Evolutionary conservation across 2,329 filamentous ascomycete species (phyloP).

Genomic region (Fusarium subtropicale): DNA sequence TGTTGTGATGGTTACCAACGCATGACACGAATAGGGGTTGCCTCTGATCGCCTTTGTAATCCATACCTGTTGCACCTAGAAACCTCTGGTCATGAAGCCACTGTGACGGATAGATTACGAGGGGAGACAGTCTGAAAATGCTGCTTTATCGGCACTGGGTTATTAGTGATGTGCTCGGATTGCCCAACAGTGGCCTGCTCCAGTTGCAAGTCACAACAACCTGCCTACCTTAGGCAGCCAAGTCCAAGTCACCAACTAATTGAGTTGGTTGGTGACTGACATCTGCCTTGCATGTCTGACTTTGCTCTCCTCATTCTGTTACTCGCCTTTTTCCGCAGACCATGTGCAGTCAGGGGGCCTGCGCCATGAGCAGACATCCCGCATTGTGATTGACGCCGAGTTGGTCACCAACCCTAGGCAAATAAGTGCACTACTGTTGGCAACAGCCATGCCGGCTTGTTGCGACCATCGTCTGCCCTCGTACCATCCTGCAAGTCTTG

Average conservation of each 20-base stretch:
- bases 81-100: conserved; percentile 2
- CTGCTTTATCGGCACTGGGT: not conserved
- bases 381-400: conserved; percentile 27
- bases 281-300: conserved; percentile 20
- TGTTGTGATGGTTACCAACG: not conserved
- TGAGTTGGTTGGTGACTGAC: not conserved
- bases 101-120: conserved; percentile 12
- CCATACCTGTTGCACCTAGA: not conserved
- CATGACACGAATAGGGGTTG: conserved; percentile 8
- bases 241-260: conserved; percentile 19
- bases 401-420: conserved; percentile 15
- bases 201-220: conserved; percentile 10
- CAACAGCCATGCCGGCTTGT: conserved; percentile 9
- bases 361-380: conserved; percentile 23
- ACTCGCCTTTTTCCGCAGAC: conserved; percentile 25
- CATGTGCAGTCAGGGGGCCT: conserved; percentile 20
- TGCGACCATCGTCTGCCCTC: not conserved
- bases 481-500: conserved; percentile 1
- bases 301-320: conserved; percentile 14
- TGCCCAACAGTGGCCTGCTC: not conserved
- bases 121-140: conserved; percentile 1
- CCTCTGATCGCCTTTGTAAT: not conserved
- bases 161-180: conserved; percentile 13
- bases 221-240: conserved; percentile 14
- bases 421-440: conserved; percentile 20